These are phyloP conservation scores for Halophytophthora batemanensis DNA, from an alignment of 352 stramenopile species.

Conservation along the genomic window DNA sequence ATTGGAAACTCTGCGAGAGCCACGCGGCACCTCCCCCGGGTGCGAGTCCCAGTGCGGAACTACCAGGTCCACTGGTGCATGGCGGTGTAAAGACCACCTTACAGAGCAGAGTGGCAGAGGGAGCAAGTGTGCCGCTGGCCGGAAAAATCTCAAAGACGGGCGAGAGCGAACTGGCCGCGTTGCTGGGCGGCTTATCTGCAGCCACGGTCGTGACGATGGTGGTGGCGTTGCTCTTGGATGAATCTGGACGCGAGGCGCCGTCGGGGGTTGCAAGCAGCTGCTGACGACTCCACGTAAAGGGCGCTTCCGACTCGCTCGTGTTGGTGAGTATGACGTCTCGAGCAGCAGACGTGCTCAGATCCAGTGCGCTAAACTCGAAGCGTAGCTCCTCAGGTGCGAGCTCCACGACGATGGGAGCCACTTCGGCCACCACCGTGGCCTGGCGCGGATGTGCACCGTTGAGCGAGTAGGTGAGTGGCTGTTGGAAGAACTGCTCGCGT, in stretches of 20 bases:
- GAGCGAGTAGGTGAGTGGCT: constrained; percentile 78
- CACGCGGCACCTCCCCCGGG: constrained; percentile 18
- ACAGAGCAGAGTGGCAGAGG: constrained; percentile 32
- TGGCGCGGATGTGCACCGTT: constrained; percentile 87
- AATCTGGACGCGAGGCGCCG: constrained; percentile 33
- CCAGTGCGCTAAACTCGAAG: constrained; percentile 75
- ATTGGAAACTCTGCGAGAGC: constrained; percentile 44
- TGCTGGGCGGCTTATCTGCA: constrained; percentile 13
- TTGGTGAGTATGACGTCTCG: constrained; percentile 83
- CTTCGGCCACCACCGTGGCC: constrained; percentile 80
- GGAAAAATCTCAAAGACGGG: constrained; percentile 56
- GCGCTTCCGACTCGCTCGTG: constrained; percentile 85
- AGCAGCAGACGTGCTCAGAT: constrained; percentile 46
- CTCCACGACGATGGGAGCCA: constrained; percentile 86
- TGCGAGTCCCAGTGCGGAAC: constrained; percentile 10
- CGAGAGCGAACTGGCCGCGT: neutral
- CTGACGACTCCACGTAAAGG: constrained; percentile 74
- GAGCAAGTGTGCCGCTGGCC: constrained; percentile 31
- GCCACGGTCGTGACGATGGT: constrained; percentile 12
- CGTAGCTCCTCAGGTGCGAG: constrained; percentile 49
- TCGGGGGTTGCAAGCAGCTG: constrained; percentile 14
- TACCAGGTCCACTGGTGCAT: constrained; percentile 1
- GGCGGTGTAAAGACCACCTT: constrained; percentile 61
- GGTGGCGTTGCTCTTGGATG: constrained; percentile 56
- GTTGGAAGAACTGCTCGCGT: constrained; percentile 85